Evolutionary conservation across 192 early-diverging fungal genomes (phyloP).

Genomic region (Backusella luteola): DNA sequence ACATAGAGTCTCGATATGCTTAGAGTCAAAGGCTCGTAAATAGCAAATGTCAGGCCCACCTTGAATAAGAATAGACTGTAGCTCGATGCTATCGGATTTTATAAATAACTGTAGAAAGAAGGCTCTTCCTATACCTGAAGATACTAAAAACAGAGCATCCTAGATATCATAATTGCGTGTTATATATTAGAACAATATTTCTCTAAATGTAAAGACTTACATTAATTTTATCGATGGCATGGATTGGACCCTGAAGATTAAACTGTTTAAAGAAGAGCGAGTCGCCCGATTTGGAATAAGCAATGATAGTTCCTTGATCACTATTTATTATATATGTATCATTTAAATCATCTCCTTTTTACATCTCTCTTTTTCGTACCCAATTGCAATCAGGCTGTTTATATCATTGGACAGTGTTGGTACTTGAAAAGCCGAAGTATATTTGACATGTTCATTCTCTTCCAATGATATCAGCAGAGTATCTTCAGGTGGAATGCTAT

Average conservation of each 20-base stretch:
- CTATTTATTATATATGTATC: neutral
- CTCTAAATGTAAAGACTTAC: neutral
- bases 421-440: neutral
- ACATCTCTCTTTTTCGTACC: neutral
- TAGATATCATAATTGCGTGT: neutral
- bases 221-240: neutral
- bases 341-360: too few species aligned
- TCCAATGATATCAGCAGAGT: neutral
- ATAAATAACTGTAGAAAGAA: neutral
- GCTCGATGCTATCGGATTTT: neutral
- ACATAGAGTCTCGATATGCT: neutral
- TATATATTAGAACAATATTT: too few species aligned
- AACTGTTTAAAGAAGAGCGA: neutral
- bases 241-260: slow-evolving; percentile 11
- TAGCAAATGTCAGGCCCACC: neutral
- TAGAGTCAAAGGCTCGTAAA: neutral
- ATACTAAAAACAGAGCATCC: neutral
- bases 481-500: slow-evolving; percentile 1
- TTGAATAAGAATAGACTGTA: neutral
- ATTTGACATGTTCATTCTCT: slow-evolving; percentile 1
- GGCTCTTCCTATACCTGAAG: slow-evolving; percentile 5
- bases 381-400: neutral
- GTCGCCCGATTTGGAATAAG: neutral
- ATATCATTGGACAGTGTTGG: neutral
- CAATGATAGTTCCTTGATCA: slow-evolving; percentile 1